Evolutionary conservation across 768 basidiomycete genomes (phyloP), one percentile per base, ranked within the genome.

Genomic region (Lepiota venenata): DNA sequence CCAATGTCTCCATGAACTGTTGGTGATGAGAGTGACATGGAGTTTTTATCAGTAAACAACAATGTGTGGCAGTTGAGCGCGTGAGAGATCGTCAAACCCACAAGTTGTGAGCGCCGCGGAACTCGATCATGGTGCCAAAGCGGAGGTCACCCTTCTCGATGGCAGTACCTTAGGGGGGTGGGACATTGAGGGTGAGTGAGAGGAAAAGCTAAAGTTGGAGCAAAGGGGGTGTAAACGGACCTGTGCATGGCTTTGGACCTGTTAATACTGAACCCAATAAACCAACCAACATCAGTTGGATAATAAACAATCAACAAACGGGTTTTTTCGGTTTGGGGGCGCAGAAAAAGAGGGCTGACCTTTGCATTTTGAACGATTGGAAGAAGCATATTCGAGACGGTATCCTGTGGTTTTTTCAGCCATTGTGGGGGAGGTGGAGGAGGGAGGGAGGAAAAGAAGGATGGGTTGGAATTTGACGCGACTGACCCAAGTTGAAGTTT

Each of bases 1-100:
- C 92, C 92, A 96, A 64, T 96, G 93, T 58, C 91, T 83, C 91
- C 91, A 96, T 32, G 76, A 67, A 64, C 89, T 91, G 52, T 43
- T 22, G 8, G 35, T 42, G 38, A 25, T 25, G 25, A 25, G 5
- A 42, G n/a, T 16, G 32, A 52, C 20, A 42, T 32, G n/a, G n/a
- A n/a, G n/a, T n/a, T n/a, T n/a, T n/a, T n/a, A n/a, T n/a, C n/a
- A n/a, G n/a, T n/a, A 25, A 25, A 5, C 25, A 5, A 5, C 3
- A 5, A 25, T 40, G 48, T 53, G 40, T 50, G 37, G 41, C 44
- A 56, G 37, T 22, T 25, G 25, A 25, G 47, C 25, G 36, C 52
- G 50, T 43, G 50, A 48, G 71, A 75, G 60, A 48, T 38, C 15
- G n/a, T 25, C 25, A 25, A n/a, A 51, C 66, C 62, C 59, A 90